A percentile compares a stretch with the other conserved stretches of the same genome.
phyloP scores from a whole-genome alignment of 179 eudicot species.

The Monotropa hypopitys region DNA sequence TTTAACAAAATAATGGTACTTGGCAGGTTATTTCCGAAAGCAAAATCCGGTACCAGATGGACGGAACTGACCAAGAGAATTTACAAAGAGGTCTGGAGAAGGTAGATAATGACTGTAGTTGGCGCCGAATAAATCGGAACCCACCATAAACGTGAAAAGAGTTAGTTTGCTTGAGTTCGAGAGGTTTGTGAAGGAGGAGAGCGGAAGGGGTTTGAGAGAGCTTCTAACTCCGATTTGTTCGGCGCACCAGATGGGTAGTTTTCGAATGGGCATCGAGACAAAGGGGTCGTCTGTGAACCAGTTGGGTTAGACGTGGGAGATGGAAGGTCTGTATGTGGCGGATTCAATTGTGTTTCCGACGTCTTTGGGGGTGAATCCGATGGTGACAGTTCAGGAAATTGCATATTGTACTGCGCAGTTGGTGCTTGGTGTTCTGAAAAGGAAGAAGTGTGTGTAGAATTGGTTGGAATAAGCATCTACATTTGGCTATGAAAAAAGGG shows the following conservation, averaged over 20 bases:
- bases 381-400: slow-evolving; percentile 59
- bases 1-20: not conserved
- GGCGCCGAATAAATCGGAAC: slow-evolving; percentile 73
- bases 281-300: slow-evolving; percentile 38
- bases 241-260: slow-evolving; percentile 75
- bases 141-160: slow-evolving; percentile 39
- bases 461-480: not conserved
- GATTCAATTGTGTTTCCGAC: slow-evolving; percentile 73
- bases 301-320: slow-evolving; percentile 62
- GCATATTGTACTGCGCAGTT: slow-evolving; percentile 60
- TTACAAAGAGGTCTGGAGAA: slow-evolving; percentile 41
- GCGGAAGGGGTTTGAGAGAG: slow-evolving; percentile 22
- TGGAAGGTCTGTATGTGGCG: slow-evolving; percentile 53
- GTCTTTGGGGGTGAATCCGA: slow-evolving; percentile 68
- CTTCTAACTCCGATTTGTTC: slow-evolving; percentile 29
- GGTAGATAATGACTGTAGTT: slow-evolving; percentile 47
- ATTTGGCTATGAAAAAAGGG: too few relatives aligned
- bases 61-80: slow-evolving; percentile 25
- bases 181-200: slow-evolving; percentile 45
- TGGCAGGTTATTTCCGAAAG: not conserved
- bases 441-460: slow-evolving; percentile 13
- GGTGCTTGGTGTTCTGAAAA: slow-evolving; percentile 31
- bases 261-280: slow-evolving; percentile 45
- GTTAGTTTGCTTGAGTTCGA: slow-evolving; percentile 38
- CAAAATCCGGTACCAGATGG: slow-evolving; percentile 29